Conservation (phyloP, 441 rosid genomes). For the Bruguiera hainesii region DNA sequence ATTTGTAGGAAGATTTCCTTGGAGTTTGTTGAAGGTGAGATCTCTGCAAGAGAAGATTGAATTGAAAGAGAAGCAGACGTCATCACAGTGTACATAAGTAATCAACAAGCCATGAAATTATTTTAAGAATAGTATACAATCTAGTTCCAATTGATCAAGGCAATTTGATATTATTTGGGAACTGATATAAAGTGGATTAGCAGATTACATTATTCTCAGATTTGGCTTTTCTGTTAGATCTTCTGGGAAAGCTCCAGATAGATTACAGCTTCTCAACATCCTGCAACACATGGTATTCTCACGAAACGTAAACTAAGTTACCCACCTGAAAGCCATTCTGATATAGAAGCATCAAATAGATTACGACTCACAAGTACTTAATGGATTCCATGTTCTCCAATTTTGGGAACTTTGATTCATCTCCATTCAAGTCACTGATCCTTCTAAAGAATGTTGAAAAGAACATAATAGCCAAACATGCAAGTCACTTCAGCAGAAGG, state of each 20-base stretch:
- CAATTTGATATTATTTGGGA: not conserved
- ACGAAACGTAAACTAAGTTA: not conserved
- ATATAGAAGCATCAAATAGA: not conserved
- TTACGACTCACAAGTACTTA: slow-evolving; percentile 24
- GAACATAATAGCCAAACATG: not conserved
- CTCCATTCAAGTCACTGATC: slow-evolving; percentile 36
- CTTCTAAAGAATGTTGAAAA: slow-evolving; percentile 23
- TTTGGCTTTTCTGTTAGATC: slow-evolving; percentile 17
- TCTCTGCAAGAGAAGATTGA: slow-evolving; percentile 30
- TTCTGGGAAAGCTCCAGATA: slow-evolving; percentile 32
- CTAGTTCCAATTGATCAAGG: not conserved
- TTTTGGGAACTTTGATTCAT: slow-evolving; percentile 30
- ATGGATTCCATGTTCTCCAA: slow-evolving; percentile 25
- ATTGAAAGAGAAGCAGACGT: not conserved
- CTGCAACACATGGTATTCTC: slow-evolving; percentile 20
- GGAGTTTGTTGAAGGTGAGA: slow-evolving; percentile 43
- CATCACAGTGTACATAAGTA: not conserved
- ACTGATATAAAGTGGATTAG: not conserved
- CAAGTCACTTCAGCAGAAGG: not conserved
- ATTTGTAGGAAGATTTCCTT: slow-evolving; percentile 26
- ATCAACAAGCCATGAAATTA: not conserved
- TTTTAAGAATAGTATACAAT: not conserved
- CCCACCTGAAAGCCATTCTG: not conserved
- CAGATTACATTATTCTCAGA: slow-evolving; percentile 26
- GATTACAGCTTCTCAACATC: slow-evolving; percentile 43